These are phyloP conservation scores for Prasinococcaceae sp. DNA, from an alignment of 139 green algal species.

Conservation along the genomic window DNA sequence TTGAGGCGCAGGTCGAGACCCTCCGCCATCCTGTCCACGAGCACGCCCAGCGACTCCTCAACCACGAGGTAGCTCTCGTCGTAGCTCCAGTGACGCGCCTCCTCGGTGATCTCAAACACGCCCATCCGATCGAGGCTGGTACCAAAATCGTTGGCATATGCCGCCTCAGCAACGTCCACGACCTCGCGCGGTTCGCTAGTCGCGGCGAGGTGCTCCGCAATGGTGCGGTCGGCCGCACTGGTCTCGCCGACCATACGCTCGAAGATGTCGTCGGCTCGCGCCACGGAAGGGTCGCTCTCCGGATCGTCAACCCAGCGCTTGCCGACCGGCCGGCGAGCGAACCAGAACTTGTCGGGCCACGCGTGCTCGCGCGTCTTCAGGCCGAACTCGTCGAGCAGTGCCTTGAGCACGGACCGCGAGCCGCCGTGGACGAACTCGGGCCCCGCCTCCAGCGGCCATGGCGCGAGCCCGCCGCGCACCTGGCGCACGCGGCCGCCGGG, in stretches of 20 bases:
- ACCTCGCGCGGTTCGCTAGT: too few relatives aligned
- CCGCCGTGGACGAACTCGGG: conserved; percentile 62
- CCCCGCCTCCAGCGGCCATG: conserved; percentile 53
- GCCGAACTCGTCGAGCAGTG: conserved; percentile 21
- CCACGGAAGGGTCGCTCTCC: too few relatives aligned
- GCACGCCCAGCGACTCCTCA: conserved; percentile 35
- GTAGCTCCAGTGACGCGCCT: conserved; percentile 45
- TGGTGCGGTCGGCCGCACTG: too few relatives aligned
- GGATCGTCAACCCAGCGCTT: too few relatives aligned
- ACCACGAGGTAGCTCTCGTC: conserved; percentile 66
- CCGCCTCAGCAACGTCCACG: too few relatives aligned
- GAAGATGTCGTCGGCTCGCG: too few relatives aligned
- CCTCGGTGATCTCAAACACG: conserved; percentile 51
- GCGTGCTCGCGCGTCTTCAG: conserved; percentile 31
- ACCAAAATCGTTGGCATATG: conserved; percentile 78
- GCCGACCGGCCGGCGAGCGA: too few relatives aligned
- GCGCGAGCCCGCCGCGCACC: conserved; percentile 37
- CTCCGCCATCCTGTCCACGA: conserved; percentile 33
- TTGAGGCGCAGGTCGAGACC: conserved; percentile 8
- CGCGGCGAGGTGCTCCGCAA: too few relatives aligned
- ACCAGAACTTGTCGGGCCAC: conserved; percentile 60
- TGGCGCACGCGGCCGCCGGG: too few relatives aligned
- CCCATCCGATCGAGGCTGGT: conserved; percentile 47
- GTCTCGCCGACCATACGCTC: too few relatives aligned
- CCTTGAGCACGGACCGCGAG: conserved; percentile 21